A percentile compares a stretch with the other conserved stretches of the same genome.
Evolutionary conservation across 192 early-diverging fungal species (phyloP).

Genomic region (Umbelopsis sp.): DNA sequence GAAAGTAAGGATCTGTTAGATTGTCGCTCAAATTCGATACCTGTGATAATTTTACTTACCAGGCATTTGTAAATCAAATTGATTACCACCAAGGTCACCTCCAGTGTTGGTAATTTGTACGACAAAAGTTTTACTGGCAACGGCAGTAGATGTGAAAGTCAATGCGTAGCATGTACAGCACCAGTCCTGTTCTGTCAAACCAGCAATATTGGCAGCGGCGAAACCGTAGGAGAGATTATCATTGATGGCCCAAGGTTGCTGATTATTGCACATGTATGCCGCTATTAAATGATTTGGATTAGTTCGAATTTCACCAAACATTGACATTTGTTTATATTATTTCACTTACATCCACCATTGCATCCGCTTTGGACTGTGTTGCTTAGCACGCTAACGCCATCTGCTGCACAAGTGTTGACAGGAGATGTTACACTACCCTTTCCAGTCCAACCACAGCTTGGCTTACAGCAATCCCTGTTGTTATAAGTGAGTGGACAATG

Average conservation of each 20-base stretch:
- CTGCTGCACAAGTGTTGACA: constrained; percentile 21
- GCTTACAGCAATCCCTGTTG: constrained; percentile 27
- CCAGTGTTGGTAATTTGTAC: constrained; percentile 33
- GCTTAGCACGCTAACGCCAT: constrained; percentile 19
- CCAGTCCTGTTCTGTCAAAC: constrained; percentile 17
- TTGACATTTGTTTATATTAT: not conserved
- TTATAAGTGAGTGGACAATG: not conserved
- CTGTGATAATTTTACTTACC: too few relatives aligned
- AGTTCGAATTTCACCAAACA: not conserved
- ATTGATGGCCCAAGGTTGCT: constrained; percentile 28
- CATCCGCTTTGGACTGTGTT: constrained; percentile 17
- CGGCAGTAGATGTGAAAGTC: constrained; percentile 22
- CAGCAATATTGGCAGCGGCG: constrained; percentile 28
- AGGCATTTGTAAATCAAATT: constrained; percentile 33
- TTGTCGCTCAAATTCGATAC: too few relatives aligned
- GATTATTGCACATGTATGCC: constrained; percentile 29
- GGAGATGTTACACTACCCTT: constrained; percentile 24
- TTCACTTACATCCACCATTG: constrained; percentile 14
- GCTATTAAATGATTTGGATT: not conserved
- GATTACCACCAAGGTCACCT: constrained; percentile 14
- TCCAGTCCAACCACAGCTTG: constrained; percentile 23
- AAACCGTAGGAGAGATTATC: constrained; percentile 30
- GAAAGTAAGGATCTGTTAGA: too few relatives aligned
- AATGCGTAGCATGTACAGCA: constrained; percentile 29
- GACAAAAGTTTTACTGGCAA: constrained; percentile 26